These are phyloP conservation scores for Mitragyna speciosa DNA, from an alignment of 257 asterid species.

Conservation along the genomic window DNA sequence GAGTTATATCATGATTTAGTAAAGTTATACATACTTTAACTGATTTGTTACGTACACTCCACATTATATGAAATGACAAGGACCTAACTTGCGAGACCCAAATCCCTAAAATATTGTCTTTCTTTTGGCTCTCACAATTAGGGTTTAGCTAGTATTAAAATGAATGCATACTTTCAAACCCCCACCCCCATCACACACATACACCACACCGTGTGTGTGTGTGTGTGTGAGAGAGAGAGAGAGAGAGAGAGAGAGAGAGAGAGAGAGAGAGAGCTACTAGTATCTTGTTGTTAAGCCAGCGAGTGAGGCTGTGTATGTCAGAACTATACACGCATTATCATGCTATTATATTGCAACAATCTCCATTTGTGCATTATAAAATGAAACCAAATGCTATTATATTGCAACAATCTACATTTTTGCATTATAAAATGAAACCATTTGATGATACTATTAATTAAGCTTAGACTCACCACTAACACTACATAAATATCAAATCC, in stretches of 20 bases:
- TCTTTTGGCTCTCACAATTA: neutral
- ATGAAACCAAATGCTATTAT: too few species aligned
- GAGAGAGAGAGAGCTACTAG: neutral
- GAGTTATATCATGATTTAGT: too few species aligned
- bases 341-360: constrained; percentile 14
- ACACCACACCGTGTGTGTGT: neutral
- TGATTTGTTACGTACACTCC: too few species aligned
- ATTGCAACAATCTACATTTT: neutral
- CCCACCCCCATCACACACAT: neutral
- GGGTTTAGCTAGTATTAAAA: neutral
- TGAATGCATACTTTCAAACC: neutral
- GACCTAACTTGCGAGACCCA: too few species aligned
- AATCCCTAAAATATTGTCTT: too few species aligned
- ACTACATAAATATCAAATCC: neutral
- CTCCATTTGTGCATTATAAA: neutral
- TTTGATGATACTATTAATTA: neutral
- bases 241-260: neutral
- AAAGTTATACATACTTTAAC: too few species aligned
- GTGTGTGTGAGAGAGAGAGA: neutral
- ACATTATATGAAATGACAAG: too few species aligned
- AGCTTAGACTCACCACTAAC: neutral
- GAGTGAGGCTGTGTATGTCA: constrained; percentile 14
- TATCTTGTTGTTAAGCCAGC: neutral
- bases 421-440: neutral
- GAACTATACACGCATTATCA: constrained; percentile 18